Conservation (phyloP, 257 asterid genomes). For the Nicotiana tabacum region DNA sequence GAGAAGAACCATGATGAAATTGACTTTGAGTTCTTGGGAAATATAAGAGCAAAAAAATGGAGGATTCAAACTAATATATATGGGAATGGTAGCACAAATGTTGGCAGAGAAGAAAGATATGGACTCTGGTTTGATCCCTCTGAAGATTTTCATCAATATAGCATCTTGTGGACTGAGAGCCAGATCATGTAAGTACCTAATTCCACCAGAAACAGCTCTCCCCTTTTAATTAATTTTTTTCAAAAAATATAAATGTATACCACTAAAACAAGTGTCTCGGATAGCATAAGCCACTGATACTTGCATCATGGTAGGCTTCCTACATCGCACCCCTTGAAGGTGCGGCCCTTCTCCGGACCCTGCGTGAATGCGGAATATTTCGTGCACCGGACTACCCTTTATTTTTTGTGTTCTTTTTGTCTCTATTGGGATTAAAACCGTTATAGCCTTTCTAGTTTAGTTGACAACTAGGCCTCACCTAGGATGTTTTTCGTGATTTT, state of each 20-base stretch:
- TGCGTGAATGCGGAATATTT: no score
- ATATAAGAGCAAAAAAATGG: slow-evolving; percentile 80
- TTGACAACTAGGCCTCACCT: no score
- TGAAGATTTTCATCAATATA: slow-evolving; percentile 70
- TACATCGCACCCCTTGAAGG: no score
- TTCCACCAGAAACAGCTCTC: background rate
- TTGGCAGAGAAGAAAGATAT: slow-evolving; percentile 84
- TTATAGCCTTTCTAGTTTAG: no score
- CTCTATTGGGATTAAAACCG: no score
- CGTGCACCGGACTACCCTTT: no score
- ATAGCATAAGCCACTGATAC: background rate
- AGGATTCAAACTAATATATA: slow-evolving; percentile 80
- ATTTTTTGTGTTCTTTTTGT: no score
- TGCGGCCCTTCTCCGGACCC: no score
- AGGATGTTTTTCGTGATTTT: no score
- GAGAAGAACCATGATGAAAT: slow-evolving; percentile 86
- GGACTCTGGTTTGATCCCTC: slow-evolving; percentile 89
- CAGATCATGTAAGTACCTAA: slow-evolving; percentile 50
- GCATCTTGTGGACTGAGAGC: slow-evolving; percentile 59
- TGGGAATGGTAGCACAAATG: slow-evolving; percentile 79
- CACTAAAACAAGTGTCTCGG: background rate
- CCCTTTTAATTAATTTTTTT: no score
- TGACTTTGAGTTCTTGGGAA: slow-evolving; percentile 86
- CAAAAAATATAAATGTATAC: background rate
- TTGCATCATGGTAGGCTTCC: no score